Evolutionary conservation across 2,329 filamentous ascomycete genomes (phyloP), one percentile per base, ranked within the genome.

Genomic region (Ophiocordyceps camponoti-rufipedis): DNA sequence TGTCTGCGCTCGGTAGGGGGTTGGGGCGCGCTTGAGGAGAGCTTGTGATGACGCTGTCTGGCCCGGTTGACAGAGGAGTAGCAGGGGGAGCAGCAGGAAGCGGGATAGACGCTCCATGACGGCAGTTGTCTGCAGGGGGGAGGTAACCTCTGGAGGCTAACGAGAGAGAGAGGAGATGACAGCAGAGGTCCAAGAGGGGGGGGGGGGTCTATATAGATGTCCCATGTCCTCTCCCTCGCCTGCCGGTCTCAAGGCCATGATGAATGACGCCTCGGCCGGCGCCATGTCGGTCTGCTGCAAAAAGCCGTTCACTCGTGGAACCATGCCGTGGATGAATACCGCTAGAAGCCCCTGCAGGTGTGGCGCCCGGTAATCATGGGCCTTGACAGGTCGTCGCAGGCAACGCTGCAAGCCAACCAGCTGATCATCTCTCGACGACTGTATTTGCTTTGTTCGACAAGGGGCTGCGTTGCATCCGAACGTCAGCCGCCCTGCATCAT

Each of bases 1-100:
- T 8, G 53, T 60, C 46, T 64, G 55, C 0, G 62, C 56, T 23
- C 57, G 48, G 53, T 69, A 67, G 0, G 60, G 58, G 8, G 46
- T 44, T 3, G 53, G 49, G 2, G 32, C 32, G 32, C 44, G 42
- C 29, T 38, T 42, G 3, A 41, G 14, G 12, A 41, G 13, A 16
- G 45, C n/a, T 4, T 23, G 18, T 7, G 35, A 38, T 16, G 7
- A 16, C n/a, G 35, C 9, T 10, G 35, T 14, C 6, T 38, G 28
- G 14, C 28, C 10, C 12, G 33, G 33, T 14, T 16, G 33, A 14
- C 33, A 23, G 29, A 9, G 8, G 14, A 38, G 35, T 6, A 38
- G 35, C 35, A 38, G 35, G 14, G 14, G 35, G 9, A 16, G 5
- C 35, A 38, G 35, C 35, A 38, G 35, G 14, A 9, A 5, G 9